phyloP scores from a whole-genome alignment of 768 basidiomycete species.

The Lenzites betulinus region DNA sequence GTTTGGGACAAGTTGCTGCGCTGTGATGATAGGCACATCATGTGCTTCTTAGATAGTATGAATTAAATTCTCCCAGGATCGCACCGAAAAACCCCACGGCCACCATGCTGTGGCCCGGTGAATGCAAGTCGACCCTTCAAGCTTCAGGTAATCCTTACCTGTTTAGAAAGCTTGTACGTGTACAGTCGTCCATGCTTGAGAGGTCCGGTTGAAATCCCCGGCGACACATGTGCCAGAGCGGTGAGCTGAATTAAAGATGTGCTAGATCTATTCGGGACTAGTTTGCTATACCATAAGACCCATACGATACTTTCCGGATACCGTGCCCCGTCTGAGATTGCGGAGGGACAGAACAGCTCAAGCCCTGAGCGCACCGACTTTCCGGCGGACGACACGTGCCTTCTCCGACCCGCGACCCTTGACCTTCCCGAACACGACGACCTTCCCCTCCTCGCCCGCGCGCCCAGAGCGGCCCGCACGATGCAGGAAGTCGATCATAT shows the following conservation, averaged over 20 bases:
- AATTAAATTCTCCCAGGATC: too few species aligned
- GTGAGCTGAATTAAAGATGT: neutral
- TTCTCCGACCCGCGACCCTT: slow-evolving; percentile 62
- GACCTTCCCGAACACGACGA: slow-evolving; percentile 75
- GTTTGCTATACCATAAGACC: neutral
- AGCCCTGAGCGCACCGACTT: slow-evolving; percentile 43
- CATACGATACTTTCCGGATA: neutral
- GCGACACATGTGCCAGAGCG: neutral
- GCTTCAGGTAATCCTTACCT: too few species aligned
- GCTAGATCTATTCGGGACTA: neutral
- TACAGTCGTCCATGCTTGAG: too few species aligned
- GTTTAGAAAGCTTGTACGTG: too few species aligned
- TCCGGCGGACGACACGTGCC: slow-evolving; percentile 52
- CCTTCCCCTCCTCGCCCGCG: slow-evolving; percentile 69
- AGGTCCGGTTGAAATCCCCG: too few species aligned
- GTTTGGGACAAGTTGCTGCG: neutral
- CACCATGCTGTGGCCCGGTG: too few species aligned
- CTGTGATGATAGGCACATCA: neutral
- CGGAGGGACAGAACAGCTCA: neutral
- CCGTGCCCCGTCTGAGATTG: neutral
- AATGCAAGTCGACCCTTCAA: too few species aligned
- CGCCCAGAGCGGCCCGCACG: slow-evolving; percentile 84
- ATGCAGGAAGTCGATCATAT: slow-evolving; percentile 91
- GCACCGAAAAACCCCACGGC: too few species aligned
- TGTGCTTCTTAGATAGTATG: too few species aligned